Evolutionary conservation across 352 stramenopile genomes (phyloP).

Genomic region (Phytophthora colocasiae): DNA sequence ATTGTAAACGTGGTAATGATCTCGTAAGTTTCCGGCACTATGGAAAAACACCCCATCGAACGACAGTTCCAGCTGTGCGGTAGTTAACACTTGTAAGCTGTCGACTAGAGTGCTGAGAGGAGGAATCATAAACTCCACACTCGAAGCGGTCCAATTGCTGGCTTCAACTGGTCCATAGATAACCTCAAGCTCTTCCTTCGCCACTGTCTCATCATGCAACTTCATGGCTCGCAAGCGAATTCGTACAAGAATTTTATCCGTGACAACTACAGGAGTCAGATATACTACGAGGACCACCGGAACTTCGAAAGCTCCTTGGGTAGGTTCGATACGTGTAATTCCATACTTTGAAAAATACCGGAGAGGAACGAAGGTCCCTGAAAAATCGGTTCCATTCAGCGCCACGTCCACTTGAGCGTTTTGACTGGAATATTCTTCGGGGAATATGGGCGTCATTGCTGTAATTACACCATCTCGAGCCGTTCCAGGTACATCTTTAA

Average conservation of each 20-base stretch:
- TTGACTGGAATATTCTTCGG: slow-evolving; percentile 51
- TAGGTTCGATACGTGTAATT: slow-evolving; percentile 56
- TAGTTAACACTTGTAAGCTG: slow-evolving; percentile 41
- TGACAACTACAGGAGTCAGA: slow-evolving; percentile 54
- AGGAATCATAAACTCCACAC: slow-evolving; percentile 55
- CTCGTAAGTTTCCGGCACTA: slow-evolving; percentile 49
- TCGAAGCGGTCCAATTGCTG: slow-evolving; percentile 42
- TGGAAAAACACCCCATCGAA: slow-evolving; percentile 66
- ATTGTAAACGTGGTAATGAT: slow-evolving; percentile 66
- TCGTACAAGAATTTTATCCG: slow-evolving; percentile 49
- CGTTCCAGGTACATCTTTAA: slow-evolving; percentile 46
- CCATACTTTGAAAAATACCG: slow-evolving; percentile 66
- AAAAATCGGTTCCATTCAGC: slow-evolving; percentile 76
- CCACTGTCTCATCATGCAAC: not conserved
- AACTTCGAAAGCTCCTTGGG: slow-evolving; percentile 66
- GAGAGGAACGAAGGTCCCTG: slow-evolving; percentile 47
- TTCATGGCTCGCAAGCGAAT: slow-evolving; percentile 45
- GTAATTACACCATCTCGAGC: slow-evolving; percentile 63
- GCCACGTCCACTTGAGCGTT: slow-evolving; percentile 66
- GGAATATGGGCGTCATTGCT: slow-evolving; percentile 52
- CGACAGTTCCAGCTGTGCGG: slow-evolving; percentile 53
- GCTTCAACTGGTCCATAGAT: slow-evolving; percentile 53
- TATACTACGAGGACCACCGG: slow-evolving; percentile 48
- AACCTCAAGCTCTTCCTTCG: slow-evolving; percentile 11
- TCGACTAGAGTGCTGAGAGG: slow-evolving; percentile 42